A percentile compares a stretch with the other conserved stretches of the same genome.
phyloP scores from a whole-genome alignment of 805 yeast genomes.

The Saccharomycopsis vini region DNA sequence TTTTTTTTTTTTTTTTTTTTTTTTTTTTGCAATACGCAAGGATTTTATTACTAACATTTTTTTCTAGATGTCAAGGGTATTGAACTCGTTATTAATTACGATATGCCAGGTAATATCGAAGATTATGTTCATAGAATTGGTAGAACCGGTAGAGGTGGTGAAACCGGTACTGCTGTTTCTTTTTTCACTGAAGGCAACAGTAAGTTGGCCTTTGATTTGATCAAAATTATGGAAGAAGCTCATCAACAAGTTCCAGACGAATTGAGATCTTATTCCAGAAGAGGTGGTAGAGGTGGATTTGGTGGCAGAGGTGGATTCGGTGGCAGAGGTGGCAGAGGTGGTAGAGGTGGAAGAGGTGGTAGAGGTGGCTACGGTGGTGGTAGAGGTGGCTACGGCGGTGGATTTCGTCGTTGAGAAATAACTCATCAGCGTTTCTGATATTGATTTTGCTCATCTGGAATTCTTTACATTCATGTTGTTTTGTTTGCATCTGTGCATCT shows the following conservation, averaged over 20 bases:
- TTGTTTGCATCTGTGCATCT: no score
- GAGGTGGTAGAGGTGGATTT: slow-evolving; percentile 58
- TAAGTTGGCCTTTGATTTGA: slow-evolving; percentile 81
- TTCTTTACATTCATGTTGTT: no score
- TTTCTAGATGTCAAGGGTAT: slow-evolving; percentile 91
- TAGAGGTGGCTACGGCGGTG: slow-evolving; percentile 6
- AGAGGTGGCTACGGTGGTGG: slow-evolving; percentile 28
- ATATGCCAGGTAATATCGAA: slow-evolving; percentile 97
- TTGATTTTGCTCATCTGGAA: background rate
- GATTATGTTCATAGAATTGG: slow-evolving; percentile 99
- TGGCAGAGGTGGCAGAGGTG: slow-evolving; percentile 39
- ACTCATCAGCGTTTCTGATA: background rate
- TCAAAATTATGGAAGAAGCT: slow-evolving; percentile 90
- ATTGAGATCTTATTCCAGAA: slow-evolving; percentile 67
- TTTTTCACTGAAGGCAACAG: slow-evolving; percentile 85
- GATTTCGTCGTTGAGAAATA: no score
- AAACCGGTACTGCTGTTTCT: slow-evolving; percentile 89
- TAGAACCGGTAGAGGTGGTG: slow-evolving; percentile 99
- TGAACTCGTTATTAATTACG: slow-evolving; percentile 85
- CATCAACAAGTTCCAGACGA: slow-evolving; percentile 82
- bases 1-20: slow-evolving; percentile 19
- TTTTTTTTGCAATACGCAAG: slow-evolving; percentile 17
- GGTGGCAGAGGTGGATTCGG: slow-evolving; percentile 52
- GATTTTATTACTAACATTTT: background rate
- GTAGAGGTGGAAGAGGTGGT: slow-evolving; percentile 41